Evolutionary conservation across 192 early-diverging fungal genomes (phyloP), one percentile per base, ranked within the genome.

Genomic region (Coemansia sp.): DNA sequence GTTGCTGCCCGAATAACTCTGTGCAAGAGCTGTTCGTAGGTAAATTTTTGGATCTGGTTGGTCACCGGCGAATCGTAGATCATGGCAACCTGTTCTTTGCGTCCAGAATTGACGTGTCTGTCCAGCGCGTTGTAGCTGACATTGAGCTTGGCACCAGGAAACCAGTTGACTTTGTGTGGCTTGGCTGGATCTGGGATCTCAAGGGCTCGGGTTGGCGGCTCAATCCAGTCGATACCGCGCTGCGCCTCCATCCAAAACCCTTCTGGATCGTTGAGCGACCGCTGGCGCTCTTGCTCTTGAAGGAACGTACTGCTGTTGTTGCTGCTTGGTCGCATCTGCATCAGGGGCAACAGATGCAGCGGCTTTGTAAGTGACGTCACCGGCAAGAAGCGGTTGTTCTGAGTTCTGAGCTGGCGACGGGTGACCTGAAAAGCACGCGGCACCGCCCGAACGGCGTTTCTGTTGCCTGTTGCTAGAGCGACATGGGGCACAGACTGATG

Each of bases 61-160:
- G 88, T 88, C 8, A 90, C 84, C 9, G 91, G 86, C 28, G 91
- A 92, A 66, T 94, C 92, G 74, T 90, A 93, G 48, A 92, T 87
- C 4, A 96, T 41, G 8, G 93, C 93, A 0, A 86, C 69, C 39
- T 88, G 88, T 51, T 87, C 76, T 12, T 86, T 87, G 56, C 85
- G 87, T 8, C 87, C 87, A 2, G 70, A 74, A 6, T 74, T 55
- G n/a, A 89, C 48, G 85, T 84, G 33, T 85, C 90, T 68, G 58
- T 68, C 66, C n/a, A 60, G 33, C 17, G 66, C 66, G 66, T 43
- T 51, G 45, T 17, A 51, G 66, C 56, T 28, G 39, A 58, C 34
- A 57, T 94, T 94, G 60, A 96, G 72, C 70, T 83, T 69, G 33
- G 88, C 90, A 61, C 86, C 87, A 20, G 84, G 86, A 71, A 92